Evolutionary conservation across 805 yeast genomes (phyloP), one percentile per base, ranked within the genome.

Genomic region (Wickerhamomyces subpelliculosus): DNA sequence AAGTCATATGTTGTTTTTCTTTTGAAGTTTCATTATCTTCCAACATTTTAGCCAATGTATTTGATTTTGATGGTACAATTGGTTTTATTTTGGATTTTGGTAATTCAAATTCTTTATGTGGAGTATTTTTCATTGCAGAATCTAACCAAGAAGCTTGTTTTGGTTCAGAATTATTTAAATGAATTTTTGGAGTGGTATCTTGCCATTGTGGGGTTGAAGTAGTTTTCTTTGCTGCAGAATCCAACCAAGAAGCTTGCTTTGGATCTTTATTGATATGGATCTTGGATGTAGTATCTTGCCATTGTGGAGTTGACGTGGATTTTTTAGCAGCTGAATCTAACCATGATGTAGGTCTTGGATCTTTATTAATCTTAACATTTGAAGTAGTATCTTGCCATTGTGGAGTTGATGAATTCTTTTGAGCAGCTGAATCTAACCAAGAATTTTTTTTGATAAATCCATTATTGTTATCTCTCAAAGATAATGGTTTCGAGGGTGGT

Each of bases 11-110:
- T 22, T 18, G 22, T 29, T 24, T 8, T n/a, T 23, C 10, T 17
- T 24, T 23, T 1, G 19, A 8, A 19, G 16, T 5, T 24, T 37
- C 16, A 10, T 33, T 37, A 8, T 33, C 11, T 61, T 58, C 55
- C 57, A 46, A 45, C 48, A 58, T 60, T 52, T 52, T 56, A 49
- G 60, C 42, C 47, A 60, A 44, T 18, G 61, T 54, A 47, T 54
- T 52, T 27, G 47, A 38, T 32, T 47, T 46, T 42, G 49, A 50
- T 44, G 55, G 60, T 39, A 43, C 46, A 27, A 46, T 53, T 51
- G 59, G 66, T 47, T 57, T 60, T 50, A 51, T 41, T 55, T 44
- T 51, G 36, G 62, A 30, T 36, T 37, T 42, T 25, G 34, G 33
- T n/a, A 21, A 9, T 23, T 27, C 40, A 27, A 32, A 27, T 6